Evolutionary conservation across 2,329 filamentous ascomycete genomes (phyloP).

Genomic region (Penicillium sp.): DNA sequence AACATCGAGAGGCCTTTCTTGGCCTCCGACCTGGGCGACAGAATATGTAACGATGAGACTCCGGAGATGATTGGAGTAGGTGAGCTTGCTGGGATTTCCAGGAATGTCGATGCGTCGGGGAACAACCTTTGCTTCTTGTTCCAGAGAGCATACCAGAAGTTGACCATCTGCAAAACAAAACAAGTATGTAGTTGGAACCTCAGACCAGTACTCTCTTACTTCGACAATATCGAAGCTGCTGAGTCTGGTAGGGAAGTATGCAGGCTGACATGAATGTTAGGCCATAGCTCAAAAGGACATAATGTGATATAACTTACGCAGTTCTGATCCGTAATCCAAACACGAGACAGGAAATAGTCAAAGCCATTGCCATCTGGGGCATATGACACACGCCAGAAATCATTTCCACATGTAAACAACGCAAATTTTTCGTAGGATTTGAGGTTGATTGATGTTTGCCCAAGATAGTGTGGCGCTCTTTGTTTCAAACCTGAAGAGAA

Average conservation of each 20-base stretch:
- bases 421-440: conserved; percentile 31
- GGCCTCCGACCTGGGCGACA: conserved; percentile 26
- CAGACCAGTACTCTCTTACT: conserved; percentile 17
- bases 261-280: conserved; percentile 32
- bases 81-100: conserved; percentile 43
- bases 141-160: conserved; percentile 49
- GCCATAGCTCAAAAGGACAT: background rate
- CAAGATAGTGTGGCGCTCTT: conserved; percentile 30
- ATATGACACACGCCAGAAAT: conserved; percentile 40
- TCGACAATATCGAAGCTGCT: conserved; percentile 39
- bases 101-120: conserved; percentile 41
- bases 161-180: conserved; percentile 49
- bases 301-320: conserved; percentile 31
- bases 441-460: conserved; percentile 39
- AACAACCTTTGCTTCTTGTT: conserved; percentile 41
- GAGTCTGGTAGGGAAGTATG: conserved; percentile 37
- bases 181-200: conserved; percentile 42
- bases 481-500: conserved; percentile 33
- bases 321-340: conserved; percentile 45
- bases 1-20: conserved; percentile 30
- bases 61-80: conserved; percentile 47
- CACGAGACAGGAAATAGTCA: conserved; percentile 33
- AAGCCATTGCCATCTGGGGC: conserved; percentile 20
- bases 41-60: conserved; percentile 52
- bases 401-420: conserved; percentile 37